A percentile compares a stretch with the other conserved stretches of the same genome.
Evolutionary conservation across 768 basidiomycete genomes (phyloP).

Genomic region (Macrolepiota fuliginosa): DNA sequence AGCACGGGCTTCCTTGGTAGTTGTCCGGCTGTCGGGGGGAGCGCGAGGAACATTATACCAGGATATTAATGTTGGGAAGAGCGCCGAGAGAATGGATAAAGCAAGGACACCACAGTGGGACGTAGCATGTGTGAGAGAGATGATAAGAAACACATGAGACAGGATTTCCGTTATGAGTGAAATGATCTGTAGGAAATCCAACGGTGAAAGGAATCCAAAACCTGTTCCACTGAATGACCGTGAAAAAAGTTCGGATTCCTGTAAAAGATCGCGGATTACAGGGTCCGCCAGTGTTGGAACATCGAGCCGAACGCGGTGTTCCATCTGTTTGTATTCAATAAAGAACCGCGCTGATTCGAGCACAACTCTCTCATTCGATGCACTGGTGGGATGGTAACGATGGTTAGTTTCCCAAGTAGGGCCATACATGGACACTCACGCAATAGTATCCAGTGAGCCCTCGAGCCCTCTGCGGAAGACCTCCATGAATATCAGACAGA

Average conservation of each 20-base stretch:
- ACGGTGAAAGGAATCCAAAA: slow-evolving; percentile 77
- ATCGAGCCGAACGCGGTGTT: slow-evolving; percentile 74
- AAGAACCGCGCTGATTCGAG: slow-evolving; percentile 70
- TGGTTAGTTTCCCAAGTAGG: slow-evolving; percentile 13
- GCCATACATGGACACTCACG: slow-evolving; percentile 49
- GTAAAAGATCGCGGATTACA: slow-evolving; percentile 70
- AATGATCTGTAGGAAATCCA: slow-evolving; percentile 75
- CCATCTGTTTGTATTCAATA: slow-evolving; percentile 77
- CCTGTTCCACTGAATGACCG: slow-evolving; percentile 77
- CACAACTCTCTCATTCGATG: slow-evolving; percentile 70
- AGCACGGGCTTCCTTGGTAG: slow-evolving; percentile 56
- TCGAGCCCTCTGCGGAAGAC: slow-evolving; percentile 62
- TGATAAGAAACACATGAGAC: slow-evolving; percentile 68
- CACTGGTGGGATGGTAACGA: slow-evolving; percentile 35
- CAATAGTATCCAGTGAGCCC: slow-evolving; percentile 64
- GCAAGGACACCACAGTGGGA: slow-evolving; percentile 56
- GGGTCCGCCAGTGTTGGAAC: slow-evolving; percentile 78
- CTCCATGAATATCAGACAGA: slow-evolving; percentile 59
- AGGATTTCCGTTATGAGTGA: slow-evolving; percentile 68
- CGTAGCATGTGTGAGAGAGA: slow-evolving; percentile 57
- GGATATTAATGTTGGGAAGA: slow-evolving; percentile 57
- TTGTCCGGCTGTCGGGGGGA: slow-evolving; percentile 43
- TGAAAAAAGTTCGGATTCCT: slow-evolving; percentile 83
- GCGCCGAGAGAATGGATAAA: slow-evolving; percentile 58
- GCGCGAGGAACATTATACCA: slow-evolving; percentile 43